phyloP scores from a whole-genome alignment of 768 basidiomycete species.

The Phylloporus arenicola region DNA sequence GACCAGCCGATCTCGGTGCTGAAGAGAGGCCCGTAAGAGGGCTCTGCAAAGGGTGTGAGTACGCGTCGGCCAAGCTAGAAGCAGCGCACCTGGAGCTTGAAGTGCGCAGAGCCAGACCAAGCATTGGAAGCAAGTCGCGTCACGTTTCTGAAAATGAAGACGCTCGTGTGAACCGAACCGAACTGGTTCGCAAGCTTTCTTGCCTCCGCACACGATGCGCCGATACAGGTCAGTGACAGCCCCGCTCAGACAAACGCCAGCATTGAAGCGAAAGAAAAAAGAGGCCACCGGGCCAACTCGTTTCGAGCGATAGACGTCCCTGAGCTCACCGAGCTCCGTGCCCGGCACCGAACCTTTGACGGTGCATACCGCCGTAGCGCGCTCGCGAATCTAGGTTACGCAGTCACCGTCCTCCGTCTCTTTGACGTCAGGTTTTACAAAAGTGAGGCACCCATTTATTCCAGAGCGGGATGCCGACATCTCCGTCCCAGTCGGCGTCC shows the following conservation, averaged over 20 bases:
- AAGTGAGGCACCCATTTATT: conserved; percentile 36
- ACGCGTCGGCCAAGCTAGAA: not conserved
- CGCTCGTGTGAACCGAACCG: conserved; percentile 10
- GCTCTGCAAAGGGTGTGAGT: conserved; percentile 17
- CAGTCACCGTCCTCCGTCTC: conserved; percentile 69
- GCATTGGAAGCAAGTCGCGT: conserved; percentile 10
- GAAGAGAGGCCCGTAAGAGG: conserved; percentile 7
- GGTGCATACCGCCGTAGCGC: conserved; percentile 79
- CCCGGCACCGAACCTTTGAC: conserved; percentile 76
- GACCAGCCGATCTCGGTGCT: conserved; percentile 8
- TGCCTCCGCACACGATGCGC: conserved; percentile 11
- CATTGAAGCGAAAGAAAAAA: conserved; percentile 17
- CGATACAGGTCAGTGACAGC: conserved; percentile 23
- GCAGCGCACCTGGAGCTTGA: conserved; percentile 18
- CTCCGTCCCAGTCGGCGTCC: conserved; percentile 44
- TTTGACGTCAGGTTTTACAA: conserved; percentile 70
- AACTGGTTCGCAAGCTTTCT: conserved; percentile 17
- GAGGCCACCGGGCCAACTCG: conserved; percentile 45
- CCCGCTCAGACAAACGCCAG: not conserved
- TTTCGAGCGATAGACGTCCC: conserved; percentile 49
- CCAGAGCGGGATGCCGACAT: not conserved
- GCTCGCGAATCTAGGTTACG: conserved; percentile 66
- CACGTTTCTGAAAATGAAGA: not conserved
- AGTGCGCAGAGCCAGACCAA: conserved; percentile 21
- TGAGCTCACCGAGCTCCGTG: conserved; percentile 70